phyloP scores from a whole-genome alignment of 225 moss, liverwort and hornwort species.

The Ulota crispa region DNA sequence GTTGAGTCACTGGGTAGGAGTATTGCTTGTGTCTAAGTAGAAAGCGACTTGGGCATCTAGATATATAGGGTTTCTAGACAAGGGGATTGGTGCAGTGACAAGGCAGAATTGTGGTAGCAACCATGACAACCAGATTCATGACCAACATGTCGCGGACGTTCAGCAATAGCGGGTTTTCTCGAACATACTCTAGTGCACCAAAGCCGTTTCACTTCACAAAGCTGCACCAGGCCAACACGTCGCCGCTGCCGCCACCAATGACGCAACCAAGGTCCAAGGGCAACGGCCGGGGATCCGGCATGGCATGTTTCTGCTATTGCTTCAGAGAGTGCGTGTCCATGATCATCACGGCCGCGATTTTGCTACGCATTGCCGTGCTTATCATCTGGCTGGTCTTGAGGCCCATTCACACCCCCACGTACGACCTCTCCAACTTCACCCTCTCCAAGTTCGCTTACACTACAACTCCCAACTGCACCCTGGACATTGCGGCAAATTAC shows the following conservation, averaged over 20 bases:
- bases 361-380: constrained; percentile 43
- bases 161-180: constrained; percentile 35
- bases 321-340: constrained; percentile 29
- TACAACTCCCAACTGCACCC: background rate
- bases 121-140: constrained; percentile 46
- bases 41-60: background rate
- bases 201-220: constrained; percentile 58
- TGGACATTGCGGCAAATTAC: constrained; percentile 43
- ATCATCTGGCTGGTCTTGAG: constrained; percentile 51
- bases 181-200: constrained; percentile 44
- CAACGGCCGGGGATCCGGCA: background rate
- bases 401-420: constrained; percentile 36
- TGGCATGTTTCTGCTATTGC: constrained; percentile 39
- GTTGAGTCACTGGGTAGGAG: background rate
- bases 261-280: constrained; percentile 18
- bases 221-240: constrained; percentile 32
- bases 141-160: constrained; percentile 51
- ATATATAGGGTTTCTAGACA: too few relatives aligned
- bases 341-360: constrained; percentile 31
- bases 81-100: background rate
- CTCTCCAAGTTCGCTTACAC: constrained; percentile 4
- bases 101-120: background rate
- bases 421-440: constrained; percentile 20
- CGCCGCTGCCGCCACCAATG: constrained; percentile 30
- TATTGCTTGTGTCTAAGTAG: background rate